phyloP scores from a whole-genome alignment of 352 stramenopile species.

The Phytophthora foliorum region DNA sequence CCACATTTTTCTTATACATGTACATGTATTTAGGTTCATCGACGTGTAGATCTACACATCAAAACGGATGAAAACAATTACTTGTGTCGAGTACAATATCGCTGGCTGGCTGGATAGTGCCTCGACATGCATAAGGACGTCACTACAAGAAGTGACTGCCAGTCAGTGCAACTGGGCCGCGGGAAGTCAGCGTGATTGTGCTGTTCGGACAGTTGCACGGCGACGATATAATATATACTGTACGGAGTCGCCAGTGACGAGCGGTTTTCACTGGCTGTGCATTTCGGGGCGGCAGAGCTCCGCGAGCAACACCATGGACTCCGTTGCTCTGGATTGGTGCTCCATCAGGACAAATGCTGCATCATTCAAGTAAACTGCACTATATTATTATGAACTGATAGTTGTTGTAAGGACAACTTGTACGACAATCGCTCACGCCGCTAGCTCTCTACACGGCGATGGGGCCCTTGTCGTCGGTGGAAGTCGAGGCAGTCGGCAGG shows the following conservation, averaged over 20 bases:
- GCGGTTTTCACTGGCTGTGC: neutral
- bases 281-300: neutral
- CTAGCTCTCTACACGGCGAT: constrained; percentile 13
- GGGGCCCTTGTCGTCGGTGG: constrained; percentile 9
- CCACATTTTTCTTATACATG: too few relatives aligned
- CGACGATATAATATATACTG: constrained; percentile 34
- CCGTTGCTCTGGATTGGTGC: too few relatives aligned
- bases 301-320: too few relatives aligned
- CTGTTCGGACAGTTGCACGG: constrained; percentile 14
- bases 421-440: neutral
- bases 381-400: neutral
- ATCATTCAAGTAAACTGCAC: neutral
- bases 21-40: too few relatives aligned
- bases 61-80: too few relatives aligned
- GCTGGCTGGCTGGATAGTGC: neutral
- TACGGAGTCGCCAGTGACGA: constrained; percentile 3
- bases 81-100: too few relatives aligned
- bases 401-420: too few relatives aligned
- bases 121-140: constrained; percentile 15
- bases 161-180: constrained; percentile 14
- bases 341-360: neutral
- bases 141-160: constrained; percentile 16
- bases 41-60: too few relatives aligned
- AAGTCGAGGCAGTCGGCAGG: constrained; percentile 3
- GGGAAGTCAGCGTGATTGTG: constrained; percentile 1